Evolutionary conservation across 2,329 filamentous ascomycete genomes (phyloP), one percentile per base, ranked within the genome.

Genomic region (Orbilia javanica): DNA sequence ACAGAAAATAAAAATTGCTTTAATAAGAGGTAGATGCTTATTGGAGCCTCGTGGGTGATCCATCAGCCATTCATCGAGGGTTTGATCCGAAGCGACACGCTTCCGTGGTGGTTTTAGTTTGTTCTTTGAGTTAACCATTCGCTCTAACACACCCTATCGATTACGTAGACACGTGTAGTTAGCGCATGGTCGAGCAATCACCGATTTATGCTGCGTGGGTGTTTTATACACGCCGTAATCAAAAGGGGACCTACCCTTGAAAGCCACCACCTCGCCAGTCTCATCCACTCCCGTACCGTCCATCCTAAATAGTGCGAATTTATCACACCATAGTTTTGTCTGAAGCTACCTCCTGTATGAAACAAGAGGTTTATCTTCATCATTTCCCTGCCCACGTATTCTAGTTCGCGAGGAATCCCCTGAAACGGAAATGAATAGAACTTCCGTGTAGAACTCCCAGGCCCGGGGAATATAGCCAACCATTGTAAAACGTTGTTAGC

Each of bases 231-330:
- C n/a, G n/a, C n/a, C n/a, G n/a, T n/a, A n/a, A n/a, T n/a, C n/a
- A n/a, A n/a, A 15, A 20, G 13, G 2, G 1, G 22, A 44, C 53
- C 44, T 57, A 72, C 68, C 44, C 68, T 72, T 64, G 57, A 72
- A 15, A 72, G 48, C 68, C 68, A 72, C 68, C 68, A 72, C 27
- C 57, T 72, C 4, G 68, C 64, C 15, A 72, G 13, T 46, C 57
- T 20, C 57, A 72, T 72, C 68, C 68, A 72, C 10, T 72, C 68
- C 22, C 55, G 31, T 13, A 72, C 25, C 22, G 57, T 65, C 68
- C 68, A 72, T 20, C 68, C 57, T 34, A 63, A 6, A 10, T 63
- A 71, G 22, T 63, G 39, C 6, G 42, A 46, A 31, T 65, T 65
- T 31, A 72, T 44, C 1, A 42, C 3, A 57, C n/a, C 13, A 39